Conservation (phyloP, 2,329 filamentous ascomycete genomes). For the Biscogniauxia mediterranea region DNA sequence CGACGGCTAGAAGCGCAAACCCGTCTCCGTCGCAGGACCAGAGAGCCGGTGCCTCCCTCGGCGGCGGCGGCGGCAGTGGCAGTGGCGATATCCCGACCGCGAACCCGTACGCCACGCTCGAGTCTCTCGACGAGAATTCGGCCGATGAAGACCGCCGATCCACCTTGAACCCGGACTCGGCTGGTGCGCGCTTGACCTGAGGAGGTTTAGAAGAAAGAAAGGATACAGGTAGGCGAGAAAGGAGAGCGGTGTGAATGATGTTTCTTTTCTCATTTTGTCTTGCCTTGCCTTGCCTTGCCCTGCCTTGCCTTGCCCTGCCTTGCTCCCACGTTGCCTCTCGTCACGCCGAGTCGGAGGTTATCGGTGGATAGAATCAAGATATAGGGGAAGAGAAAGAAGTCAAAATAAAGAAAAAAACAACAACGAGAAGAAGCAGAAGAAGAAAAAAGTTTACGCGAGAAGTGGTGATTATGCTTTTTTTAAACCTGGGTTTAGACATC, state of each 20-base stretch:
- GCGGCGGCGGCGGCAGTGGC: no score
- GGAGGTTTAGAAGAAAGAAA: not conserved
- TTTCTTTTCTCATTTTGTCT: not conserved
- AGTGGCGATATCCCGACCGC: constrained; percentile 6
- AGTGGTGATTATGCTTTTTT: no score
- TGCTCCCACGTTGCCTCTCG: no score
- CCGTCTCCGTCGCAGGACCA: not conserved
- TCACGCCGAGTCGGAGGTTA: not conserved
- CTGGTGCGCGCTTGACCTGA: constrained; percentile 12
- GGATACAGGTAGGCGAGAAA: not conserved
- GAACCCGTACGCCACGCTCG: constrained; percentile 30
- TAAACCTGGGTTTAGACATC: no score
- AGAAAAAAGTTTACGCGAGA: no score
- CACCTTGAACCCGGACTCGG: not conserved
- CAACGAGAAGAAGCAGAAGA: no score
- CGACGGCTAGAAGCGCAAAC: not conserved
- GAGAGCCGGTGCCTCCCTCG: not conserved
- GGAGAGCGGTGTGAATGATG: not conserved
- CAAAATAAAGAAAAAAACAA: no score
- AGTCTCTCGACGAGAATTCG: constrained; percentile 15
- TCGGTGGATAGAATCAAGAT: not conserved
- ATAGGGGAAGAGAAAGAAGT: not conserved
- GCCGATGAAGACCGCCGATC: constrained; percentile 2
- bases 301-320: no score
- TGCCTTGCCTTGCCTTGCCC: no score